Conservation (phyloP, 75 land plant species). For the Chamaecyparis obtusa region DNA sequence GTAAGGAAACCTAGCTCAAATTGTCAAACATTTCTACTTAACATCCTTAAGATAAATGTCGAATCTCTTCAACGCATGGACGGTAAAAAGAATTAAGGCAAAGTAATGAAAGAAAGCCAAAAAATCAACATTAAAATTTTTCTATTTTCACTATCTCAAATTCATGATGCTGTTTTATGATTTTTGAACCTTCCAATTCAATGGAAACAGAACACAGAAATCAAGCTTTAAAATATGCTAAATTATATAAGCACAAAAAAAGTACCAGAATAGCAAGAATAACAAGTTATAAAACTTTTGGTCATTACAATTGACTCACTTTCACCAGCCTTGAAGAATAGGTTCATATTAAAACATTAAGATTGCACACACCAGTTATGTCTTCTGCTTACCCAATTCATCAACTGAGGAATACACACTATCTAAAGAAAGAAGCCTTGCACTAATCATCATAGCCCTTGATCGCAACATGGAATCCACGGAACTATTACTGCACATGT, state of each 20-base stretch:
- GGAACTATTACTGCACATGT: slow-evolving; percentile 26
- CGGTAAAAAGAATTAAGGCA: background rate
- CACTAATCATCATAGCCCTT: slow-evolving; percentile 57
- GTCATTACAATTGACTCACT: background rate
- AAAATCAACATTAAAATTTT: background rate
- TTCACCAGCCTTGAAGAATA: background rate
- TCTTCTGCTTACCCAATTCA: slow-evolving; percentile 32
- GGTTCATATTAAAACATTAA: background rate
- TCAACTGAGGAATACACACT: slow-evolving; percentile 26
- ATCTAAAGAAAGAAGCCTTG: slow-evolving; percentile 50
- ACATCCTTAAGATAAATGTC: too few relatives aligned
- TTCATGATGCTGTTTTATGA: background rate
- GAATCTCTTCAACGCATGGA: too few relatives aligned
- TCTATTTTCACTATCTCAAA: background rate
- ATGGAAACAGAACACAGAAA: background rate
- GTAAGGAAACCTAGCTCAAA: background rate
- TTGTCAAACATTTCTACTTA: background rate
- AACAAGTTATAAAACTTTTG: background rate
- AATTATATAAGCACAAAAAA: background rate
- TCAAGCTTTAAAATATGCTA: background rate
- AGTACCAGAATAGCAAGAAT: background rate
- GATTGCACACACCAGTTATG: background rate
- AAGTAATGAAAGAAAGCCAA: background rate
- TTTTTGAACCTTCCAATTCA: background rate
- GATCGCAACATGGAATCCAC: slow-evolving; percentile 50